Evolutionary conservation across 2,329 filamentous ascomycete genomes (phyloP), one percentile per base, ranked within the genome.

Genomic region (Emmonsiellopsis sp.): DNA sequence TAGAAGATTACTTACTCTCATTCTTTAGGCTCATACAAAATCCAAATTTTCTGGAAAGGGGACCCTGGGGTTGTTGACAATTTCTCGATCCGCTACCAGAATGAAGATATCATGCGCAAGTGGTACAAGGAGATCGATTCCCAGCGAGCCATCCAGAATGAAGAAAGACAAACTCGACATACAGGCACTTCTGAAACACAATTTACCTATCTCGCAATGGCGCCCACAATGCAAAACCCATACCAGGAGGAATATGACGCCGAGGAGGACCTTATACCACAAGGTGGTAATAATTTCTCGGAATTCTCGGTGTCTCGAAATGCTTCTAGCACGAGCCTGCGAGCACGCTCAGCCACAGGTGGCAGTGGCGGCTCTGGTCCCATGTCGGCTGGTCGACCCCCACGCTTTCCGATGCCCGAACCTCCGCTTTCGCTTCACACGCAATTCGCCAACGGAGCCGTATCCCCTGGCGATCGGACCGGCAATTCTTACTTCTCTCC

Each of bases 31-130:
- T 92, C 88, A 9, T 95, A 97, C 67, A 92, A 88, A 2, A 88
- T 96, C 56, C 92, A 97, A 66, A 97, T 98, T 53, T 96, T 91
- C 79, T 98, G 93, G 93, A 97, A 93, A 71, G 92, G 92, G 34
- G 57, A 59, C 42, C 89, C 91, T 0, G 89, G 88, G 3, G 89
- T 97, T 33, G 91, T 96, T 34, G 92, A 98, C 67, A 95, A 94
- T 65, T 97, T 98, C 68, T 85, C 92, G 62, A 95, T 98, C 65
- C 88, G 88, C 60, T 97, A 96, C 69, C 80, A 82, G 49, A 93
- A 92, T 56, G 93, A 98, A 68, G 90, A 95, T 60, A 83, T 79
- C 11, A 90, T 97, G 84, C 91, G 86, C 70, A 95, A 92, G 66
- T 98, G 93, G 93, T 85, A 87, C 32, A 76, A 77, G 7, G 84